Evolutionary conservation across 257 asterid genomes (phyloP).

Genomic region (Buddleja alternifolia): DNA sequence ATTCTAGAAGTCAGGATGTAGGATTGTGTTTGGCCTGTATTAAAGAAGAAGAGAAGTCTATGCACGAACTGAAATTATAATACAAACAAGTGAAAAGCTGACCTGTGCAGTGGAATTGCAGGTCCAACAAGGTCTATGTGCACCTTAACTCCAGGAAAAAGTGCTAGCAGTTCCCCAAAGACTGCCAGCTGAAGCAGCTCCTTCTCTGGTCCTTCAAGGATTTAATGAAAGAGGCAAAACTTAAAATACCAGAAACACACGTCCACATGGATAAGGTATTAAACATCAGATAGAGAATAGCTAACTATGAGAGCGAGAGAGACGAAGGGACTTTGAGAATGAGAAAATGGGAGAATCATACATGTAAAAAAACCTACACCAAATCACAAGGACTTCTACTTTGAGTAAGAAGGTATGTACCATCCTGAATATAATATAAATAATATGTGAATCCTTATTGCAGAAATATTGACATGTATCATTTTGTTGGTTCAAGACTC

Average conservation of each 20-base stretch:
- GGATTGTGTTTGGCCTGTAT: background rate
- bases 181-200: constrained; percentile 81
- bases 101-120: constrained; percentile 73
- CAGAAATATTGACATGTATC: background rate
- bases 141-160: constrained; percentile 69
- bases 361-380: background rate
- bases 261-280: background rate
- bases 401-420: background rate
- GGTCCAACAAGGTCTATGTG: constrained; percentile 85
- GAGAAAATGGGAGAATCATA: background rate
- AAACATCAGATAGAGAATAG: background rate
- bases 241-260: constrained; percentile 21
- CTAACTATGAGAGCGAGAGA: background rate
- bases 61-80: background rate
- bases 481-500: background rate
- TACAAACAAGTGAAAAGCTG: constrained; percentile 11
- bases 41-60: background rate
- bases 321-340: no score
- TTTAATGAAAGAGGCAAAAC: constrained; percentile 29
- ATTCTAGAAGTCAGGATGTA: background rate
- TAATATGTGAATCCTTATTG: background rate
- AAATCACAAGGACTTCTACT: background rate
- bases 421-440: background rate
- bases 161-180: constrained; percentile 77
- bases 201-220: constrained; percentile 77